These are phyloP conservation scores for Acmispon strigosus DNA, from an alignment of 306 rosid species.

Conservation along the genomic window DNA sequence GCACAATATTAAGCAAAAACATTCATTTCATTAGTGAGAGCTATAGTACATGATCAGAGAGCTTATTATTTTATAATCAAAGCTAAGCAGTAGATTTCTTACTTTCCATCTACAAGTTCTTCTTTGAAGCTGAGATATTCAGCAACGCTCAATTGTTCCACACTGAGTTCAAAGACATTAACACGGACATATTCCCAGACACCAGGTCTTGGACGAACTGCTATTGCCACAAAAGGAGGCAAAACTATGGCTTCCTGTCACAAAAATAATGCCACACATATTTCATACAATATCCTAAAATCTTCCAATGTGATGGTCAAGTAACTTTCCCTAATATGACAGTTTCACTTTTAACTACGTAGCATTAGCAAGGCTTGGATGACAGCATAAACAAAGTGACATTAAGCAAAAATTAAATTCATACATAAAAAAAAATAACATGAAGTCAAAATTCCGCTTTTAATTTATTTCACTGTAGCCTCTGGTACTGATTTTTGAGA, in stretches of 20 bases:
- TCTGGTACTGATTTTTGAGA: not conserved
- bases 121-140: conserved; percentile 87
- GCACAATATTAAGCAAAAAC: not conserved
- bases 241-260: conserved; percentile 55
- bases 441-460: no score
- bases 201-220: conserved; percentile 93
- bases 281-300: not conserved
- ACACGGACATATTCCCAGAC: conserved; percentile 90
- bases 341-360: not conserved
- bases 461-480: not conserved
- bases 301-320: not conserved
- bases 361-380: not conserved
- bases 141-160: conserved; percentile 76
- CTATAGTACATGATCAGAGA: not conserved
- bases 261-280: conserved; percentile 9
- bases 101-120: conserved; percentile 69
- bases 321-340: not conserved
- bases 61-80: not conserved
- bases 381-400: not conserved
- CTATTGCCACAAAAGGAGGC: conserved; percentile 89
- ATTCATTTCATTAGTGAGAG: not conserved
- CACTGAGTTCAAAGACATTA: conserved; percentile 69
- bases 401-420: not conserved
- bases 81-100: conserved; percentile 23
- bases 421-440: no score